phyloP scores from a whole-genome alignment of 2,329 filamentous ascomycete species.

The Tolypocladium guangdongense region DNA sequence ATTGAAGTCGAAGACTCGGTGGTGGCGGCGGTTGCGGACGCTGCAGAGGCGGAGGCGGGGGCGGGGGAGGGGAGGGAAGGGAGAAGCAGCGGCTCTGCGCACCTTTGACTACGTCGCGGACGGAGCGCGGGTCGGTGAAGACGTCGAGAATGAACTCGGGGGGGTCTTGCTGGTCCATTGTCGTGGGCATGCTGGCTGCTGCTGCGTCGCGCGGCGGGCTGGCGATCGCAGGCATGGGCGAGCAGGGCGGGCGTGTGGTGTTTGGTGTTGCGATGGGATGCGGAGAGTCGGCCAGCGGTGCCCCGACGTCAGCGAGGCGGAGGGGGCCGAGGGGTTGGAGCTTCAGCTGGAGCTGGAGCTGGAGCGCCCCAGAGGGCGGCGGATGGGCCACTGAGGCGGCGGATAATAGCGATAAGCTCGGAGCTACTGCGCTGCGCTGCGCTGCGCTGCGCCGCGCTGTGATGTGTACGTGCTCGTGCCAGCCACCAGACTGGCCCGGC shows the following conservation, averaged over 20 bases:
- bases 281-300: background rate
- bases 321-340: background rate
- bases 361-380: background rate
- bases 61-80: conserved; percentile 5
- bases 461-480: too few species aligned
- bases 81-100: conserved; percentile 11
- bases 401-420: background rate
- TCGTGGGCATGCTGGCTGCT: background rate
- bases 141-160: conserved; percentile 91
- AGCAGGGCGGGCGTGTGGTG: background rate
- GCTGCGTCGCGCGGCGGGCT: background rate
- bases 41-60: background rate
- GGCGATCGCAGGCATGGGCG: background rate
- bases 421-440: too few species aligned
- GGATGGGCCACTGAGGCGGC: background rate
- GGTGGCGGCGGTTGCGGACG: background rate
- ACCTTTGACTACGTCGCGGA: conserved; percentile 92
- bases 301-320: background rate
- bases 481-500: background rate
- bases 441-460: too few species aligned
- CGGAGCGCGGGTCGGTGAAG: conserved; percentile 80
- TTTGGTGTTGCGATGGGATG: background rate
- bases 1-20: background rate
- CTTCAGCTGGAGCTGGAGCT: background rate
- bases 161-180: conserved; percentile 34